Base-by-base conservation (phyloP, 306 rosid species). In the Trichosanthes truncata region DNA sequence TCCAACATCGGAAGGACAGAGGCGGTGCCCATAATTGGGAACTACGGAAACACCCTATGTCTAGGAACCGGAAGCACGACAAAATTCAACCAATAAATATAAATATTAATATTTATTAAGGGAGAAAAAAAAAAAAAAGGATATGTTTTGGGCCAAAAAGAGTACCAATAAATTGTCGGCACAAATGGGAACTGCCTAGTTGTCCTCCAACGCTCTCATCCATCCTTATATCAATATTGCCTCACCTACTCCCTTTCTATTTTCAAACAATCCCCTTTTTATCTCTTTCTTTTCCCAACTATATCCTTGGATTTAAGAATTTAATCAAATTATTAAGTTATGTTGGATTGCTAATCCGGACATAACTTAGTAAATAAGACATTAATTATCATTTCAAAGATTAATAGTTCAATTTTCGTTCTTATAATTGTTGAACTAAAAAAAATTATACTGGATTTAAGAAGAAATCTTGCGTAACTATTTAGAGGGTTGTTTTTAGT, bases 31-130 rank as follows among this genome's bases (percentile, higher is more conserved):
- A 23, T 41, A 46, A 46, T 25, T 48, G 77, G 77, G 77, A 46
- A 72, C 77, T 48, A 72, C 9, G 13, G 40, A 72, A 26, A 43
- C 38, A 45, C 23, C 38, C 26, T 29, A 8, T 72, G 77, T 72
- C 77, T 46, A 72, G 55, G 20, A 72, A 72, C 31, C 33, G 41
- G 59, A 72, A 72, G 77, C 77, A 72, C 40, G n/a, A 13, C 53
- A 69, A 40, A 40, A 40, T 38, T 67, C 46, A 67, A 65, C 46
- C 9, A 1, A 9, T 41, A 12, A 69, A 14, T 15, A 14, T 65
- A 2, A 6, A 12, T 29, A 15, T 5, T 1, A 33, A 35, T 7
- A 10, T 7, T 36, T 12, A 2, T 13, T 46, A 60, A 11, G 29
- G 1, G 5, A 5, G 29, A 20, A 6, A 62, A 62, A 29, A 12